Base-by-base conservation (phyloP, 352 stramenopile species). In the Phytopythium kandeliae region DNA sequence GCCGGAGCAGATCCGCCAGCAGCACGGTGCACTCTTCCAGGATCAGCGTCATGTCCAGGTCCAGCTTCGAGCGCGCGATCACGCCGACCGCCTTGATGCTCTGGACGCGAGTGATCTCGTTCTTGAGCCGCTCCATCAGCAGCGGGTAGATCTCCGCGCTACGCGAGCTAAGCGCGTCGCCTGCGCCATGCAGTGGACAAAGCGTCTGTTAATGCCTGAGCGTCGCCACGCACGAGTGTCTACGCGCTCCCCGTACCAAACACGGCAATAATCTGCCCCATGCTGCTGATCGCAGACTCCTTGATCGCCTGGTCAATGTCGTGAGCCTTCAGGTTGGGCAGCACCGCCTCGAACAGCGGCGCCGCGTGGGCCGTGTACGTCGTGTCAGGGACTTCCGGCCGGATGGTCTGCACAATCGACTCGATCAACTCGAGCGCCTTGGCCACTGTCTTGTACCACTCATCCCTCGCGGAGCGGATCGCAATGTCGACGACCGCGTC, bases 251-350 rank as follows among this genome's bases (percentile, higher is more conserved):
- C 73, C 67, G 45, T 51, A 84, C 73, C 83, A 6, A 92, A 57
- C 16, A 71, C 67, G 25, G 90, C 71, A 31, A 98, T 76, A 42
- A 98, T 76, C 51, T 96, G 80, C 2, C 85, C 91, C 11, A 98
- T 84, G 54, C 89, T 95, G 50, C 71, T 84, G 55, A 98, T 97
- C 11, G 89, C 89, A 49, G 93, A 89, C 60, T 99, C 97, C 62
- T 99, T 99, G 58, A 99, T 98, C 74, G 99, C 97, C 71, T 98
- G 95, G 58, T 99, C 97, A 48, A 99, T 97, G 60, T 99, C 96
- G 62, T 98, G 78, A 5, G 92, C 91, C 54, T 96, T 86, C 31
- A 99, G 76, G n/a, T 90, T 94, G 28, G 95, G 92, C 58, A 98
- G 66, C 16, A 99, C 87, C 6, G 94, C 91, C 33, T 92, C 71